Base-by-base conservation (phyloP, 2,329 filamentous ascomycete species). In the Botrytis deweyae region DNA sequence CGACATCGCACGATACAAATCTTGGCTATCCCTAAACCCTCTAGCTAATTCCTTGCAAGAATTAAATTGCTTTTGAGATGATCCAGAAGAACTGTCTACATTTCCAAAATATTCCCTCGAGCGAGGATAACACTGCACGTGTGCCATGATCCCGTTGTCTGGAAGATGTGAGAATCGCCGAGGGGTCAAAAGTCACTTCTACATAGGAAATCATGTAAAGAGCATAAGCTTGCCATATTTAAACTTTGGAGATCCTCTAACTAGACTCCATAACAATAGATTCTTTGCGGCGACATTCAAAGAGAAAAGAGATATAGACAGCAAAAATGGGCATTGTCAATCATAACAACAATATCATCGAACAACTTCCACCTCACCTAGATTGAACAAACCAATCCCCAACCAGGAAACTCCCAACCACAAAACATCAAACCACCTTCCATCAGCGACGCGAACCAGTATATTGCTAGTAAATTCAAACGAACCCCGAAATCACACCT, bases 21-120 rank as follows among this genome's bases (percentile, higher is more conserved):
- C 22, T 14, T 52, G 46, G 4, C 22, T 52, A 12, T 25, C 3
- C 10, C 22, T 25, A 52, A 49, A 25, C 8, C 46, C 22, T 52
- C 22, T 52, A 12, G 22, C 46, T 25, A 25, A 52, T 52, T 52
- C 46, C 22, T 12, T 14, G 25, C 25, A 52, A 52, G 49, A 52
- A 52, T 5, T 14, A 3, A n/a, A 14, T 25, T 14, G 49, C 4
- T 52, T 14, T 14, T 5, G 14, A 14, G n/a, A 5, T 0, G 0
- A n/a, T 12, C 12, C 5, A n/a, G 49, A 14, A n/a, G 25, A 52
- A 52, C 25, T n/a, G 4, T 52, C 49, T n/a, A n/a, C 10, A 14
- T n/a, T 25, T 25, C 2, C 10, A 1, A 14, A 14, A 14, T 3
- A 16, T 52, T 52, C 3, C 10, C 49, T 14, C 25, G 25, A 14